These are phyloP conservation scores for Spirogloea muscicola DNA, from an alignment of 139 green algal genomes.

Conservation along the genomic window DNA sequence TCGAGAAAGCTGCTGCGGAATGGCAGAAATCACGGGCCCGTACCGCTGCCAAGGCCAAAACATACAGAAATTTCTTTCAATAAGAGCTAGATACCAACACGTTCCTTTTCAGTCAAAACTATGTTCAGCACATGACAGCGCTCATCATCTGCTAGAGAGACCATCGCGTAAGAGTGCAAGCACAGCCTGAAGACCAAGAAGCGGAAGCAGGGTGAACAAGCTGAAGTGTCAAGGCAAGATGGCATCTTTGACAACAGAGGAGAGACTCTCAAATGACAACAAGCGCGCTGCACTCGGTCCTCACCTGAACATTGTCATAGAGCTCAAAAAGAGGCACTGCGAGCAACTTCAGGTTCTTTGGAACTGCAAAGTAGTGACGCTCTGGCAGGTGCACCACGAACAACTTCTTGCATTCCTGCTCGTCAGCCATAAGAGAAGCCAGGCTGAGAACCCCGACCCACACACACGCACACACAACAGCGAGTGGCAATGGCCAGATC, in stretches of 20 bases:
- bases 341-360: constrained; percentile 86
- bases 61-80: too few relatives aligned
- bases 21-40: constrained; percentile 37
- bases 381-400: constrained; percentile 85
- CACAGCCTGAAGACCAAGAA: not conserved
- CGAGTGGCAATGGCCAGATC: too few relatives aligned
- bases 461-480: not conserved
- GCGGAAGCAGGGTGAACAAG: not conserved
- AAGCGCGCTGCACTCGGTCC: not conserved
- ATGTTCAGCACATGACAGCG: too few relatives aligned
- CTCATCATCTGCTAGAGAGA: too few relatives aligned
- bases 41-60: too few relatives aligned
- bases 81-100: too few relatives aligned
- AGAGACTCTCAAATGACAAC: not conserved
- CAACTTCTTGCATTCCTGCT: constrained; percentile 71
- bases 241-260: not conserved
- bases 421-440: too few relatives aligned
- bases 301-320: constrained; percentile 75
- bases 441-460: not conserved
- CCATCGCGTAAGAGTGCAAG: too few relatives aligned
- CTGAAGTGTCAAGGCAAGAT: not conserved
- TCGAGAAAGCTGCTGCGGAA: constrained; percentile 34
- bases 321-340: constrained; percentile 95
- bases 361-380: constrained; percentile 84
- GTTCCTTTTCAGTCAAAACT: too few relatives aligned